Evolutionary conservation across 108 stramenopile species (phyloP), one percentile per base, ranked within the genome.

Genomic region (Fistulifera pelliculosa): DNA sequence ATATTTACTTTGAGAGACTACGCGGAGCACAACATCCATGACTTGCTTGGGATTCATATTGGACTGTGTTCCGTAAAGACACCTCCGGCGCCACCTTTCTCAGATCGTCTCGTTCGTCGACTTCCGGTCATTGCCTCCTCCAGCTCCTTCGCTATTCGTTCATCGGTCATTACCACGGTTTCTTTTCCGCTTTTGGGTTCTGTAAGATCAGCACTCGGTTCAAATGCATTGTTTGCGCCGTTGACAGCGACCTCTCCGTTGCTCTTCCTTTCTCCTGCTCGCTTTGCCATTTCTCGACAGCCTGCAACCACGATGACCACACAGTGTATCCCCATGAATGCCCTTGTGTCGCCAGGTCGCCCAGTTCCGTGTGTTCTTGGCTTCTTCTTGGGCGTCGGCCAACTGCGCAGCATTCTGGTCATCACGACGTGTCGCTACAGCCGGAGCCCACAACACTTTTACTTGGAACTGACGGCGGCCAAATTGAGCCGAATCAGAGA

Each of bases 31-130:
- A 23, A 77, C 67, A 45, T 85, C 77, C 40, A 81, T 54, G 21
- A 90, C 61, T 64, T 90, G 83, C 35, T 85, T 82, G 27, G 74
- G 80, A 12, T 80, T 79, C 62, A 90, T 58, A 24, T 63, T 56
- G 24, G 80, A 80, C 53, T 83, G 74, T 16, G 64, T 68, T 14
- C 87, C 87, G 38, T 90, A 90, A 53, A 79, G 0, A 90, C 87
- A 11, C 64, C 71, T 13, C 57, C 62, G 7, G 52, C 56, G n/a
- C 49, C 65, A 27, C 51, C 39, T 24, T 58, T 35, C 8, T 35
- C 31, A 27, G 35, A 8, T 8, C 41, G 31, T 55, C 65, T 14
- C 53, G 52, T 5, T 53, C 58, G 14, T 15, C 42, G 23, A 55
- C 60, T n/a, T 57, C 53, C 0, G 8, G 31, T 8, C 31, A 52